phyloP scores from a whole-genome alignment of 2,329 filamentous ascomycete species.

The Trichophyton schoenleinii region DNA sequence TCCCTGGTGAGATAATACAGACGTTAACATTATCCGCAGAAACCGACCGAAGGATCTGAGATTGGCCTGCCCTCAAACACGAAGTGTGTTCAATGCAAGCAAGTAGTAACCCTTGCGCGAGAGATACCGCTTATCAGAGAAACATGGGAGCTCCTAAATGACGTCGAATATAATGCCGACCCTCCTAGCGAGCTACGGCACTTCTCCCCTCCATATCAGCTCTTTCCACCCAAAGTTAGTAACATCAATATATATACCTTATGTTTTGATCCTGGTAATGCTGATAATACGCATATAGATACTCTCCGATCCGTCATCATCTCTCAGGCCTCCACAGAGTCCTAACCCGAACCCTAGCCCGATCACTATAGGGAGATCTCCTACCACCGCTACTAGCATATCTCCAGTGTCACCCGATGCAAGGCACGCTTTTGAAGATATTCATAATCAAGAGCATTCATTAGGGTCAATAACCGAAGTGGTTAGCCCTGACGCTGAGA shows the following conservation, averaged over 20 bases:
- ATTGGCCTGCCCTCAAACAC: constrained; percentile 16
- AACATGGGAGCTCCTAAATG: constrained; percentile 28
- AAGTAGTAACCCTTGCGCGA: constrained; percentile 25
- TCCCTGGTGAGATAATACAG: background rate
- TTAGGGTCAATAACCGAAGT: background rate
- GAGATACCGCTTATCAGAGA: constrained; percentile 27
- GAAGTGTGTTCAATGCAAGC: constrained; percentile 25
- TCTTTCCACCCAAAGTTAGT: constrained; percentile 6
- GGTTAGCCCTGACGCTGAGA: background rate
- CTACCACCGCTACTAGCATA: constrained; percentile 4
- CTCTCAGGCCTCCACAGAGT: background rate
- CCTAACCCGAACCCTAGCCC: background rate
- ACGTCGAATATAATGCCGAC: constrained; percentile 27
- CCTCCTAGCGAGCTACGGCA: constrained; percentile 30
- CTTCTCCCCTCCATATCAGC: constrained; percentile 15
- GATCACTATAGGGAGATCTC: constrained; percentile 4
- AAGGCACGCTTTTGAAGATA: constrained; percentile 6
- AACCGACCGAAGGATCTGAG: constrained; percentile 8
- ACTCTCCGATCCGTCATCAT: background rate
- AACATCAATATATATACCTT: background rate
- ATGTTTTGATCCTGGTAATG: background rate
- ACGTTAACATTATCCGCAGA: constrained; percentile 5
- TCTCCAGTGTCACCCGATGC: constrained; percentile 10
- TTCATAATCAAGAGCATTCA: background rate
- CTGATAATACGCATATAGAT: background rate